Conservation (phyloP, 139 green algal species). For the Chlorella sp. region DNA sequence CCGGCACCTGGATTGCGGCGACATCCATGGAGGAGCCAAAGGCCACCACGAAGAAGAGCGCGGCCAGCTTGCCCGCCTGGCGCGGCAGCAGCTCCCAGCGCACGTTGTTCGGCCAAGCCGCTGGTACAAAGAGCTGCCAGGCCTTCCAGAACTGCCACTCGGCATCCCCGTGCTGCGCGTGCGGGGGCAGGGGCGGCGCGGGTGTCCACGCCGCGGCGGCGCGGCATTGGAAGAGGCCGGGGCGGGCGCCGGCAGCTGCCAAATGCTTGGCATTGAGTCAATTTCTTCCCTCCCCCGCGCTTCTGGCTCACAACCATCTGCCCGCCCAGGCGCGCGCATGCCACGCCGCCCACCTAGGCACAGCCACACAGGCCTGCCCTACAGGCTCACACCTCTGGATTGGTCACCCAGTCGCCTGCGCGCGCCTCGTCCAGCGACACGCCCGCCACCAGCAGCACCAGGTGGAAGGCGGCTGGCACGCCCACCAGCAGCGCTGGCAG, state of each 20-base stretch:
- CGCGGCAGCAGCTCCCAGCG: slow-evolving; percentile 47
- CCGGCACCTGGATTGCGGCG: no score
- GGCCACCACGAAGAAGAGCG: slow-evolving; percentile 77
- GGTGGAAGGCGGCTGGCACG: slow-evolving; percentile 43
- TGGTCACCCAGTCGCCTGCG: slow-evolving; percentile 63
- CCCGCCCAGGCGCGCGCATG: no score
- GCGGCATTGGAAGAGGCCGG: no score
- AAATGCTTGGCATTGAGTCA: background rate
- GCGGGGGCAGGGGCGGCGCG: background rate
- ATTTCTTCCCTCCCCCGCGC: no score
- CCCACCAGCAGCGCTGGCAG: slow-evolving; percentile 61
- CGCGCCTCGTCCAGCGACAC: slow-evolving; percentile 51
- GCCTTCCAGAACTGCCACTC: slow-evolving; percentile 67
- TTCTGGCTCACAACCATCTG: no score
- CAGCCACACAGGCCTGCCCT: no score
- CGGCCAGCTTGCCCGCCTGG: slow-evolving; percentile 66
- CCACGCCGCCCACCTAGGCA: background rate
- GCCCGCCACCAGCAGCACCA: slow-evolving; percentile 33
- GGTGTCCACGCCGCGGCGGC: no score
- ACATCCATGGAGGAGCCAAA: slow-evolving; percentile 82
- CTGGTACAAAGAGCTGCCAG: slow-evolving; percentile 67
- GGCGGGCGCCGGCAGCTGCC: background rate
- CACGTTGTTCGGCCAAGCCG: slow-evolving; percentile 48
- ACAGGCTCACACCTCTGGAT: slow-evolving; percentile 45
- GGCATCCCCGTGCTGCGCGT: slow-evolving; percentile 30